These are phyloP conservation scores for Erucastrum elatum DNA, from an alignment of 345 rosid genomes.

Conservation along the genomic window DNA sequence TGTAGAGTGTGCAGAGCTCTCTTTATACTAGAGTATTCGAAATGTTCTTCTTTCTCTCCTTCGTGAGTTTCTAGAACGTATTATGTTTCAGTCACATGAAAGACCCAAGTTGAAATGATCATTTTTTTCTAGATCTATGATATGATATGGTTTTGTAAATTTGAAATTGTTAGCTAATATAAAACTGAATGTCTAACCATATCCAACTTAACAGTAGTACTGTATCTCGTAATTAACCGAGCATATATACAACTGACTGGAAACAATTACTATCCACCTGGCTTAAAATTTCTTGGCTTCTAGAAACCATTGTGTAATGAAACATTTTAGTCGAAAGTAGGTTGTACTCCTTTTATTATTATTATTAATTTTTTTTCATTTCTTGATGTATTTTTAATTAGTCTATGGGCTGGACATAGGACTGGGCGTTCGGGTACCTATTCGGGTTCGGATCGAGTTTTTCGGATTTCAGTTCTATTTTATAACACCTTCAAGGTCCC, in stretches of 20 bases:
- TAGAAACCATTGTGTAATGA: not conserved
- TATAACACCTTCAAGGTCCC: too few species aligned
- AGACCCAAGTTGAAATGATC: not conserved
- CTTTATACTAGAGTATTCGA: not conserved
- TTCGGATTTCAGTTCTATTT: too few species aligned
- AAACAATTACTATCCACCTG: not conserved
- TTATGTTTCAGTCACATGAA: not conserved
- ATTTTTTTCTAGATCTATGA: not conserved
- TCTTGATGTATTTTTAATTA: not conserved
- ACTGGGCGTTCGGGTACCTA: too few species aligned
- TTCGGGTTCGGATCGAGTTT: too few species aligned
- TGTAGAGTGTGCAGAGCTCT: not conserved
- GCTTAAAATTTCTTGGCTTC: not conserved
- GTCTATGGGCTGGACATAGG: not conserved
- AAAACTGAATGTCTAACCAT: not conserved
- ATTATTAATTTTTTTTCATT: not conserved
- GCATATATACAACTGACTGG: not conserved
- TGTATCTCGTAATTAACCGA: not conserved
- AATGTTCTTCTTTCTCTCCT: not conserved
- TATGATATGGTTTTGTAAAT: not conserved
- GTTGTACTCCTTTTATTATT: not conserved
- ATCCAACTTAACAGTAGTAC: not conserved
- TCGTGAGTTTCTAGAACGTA: not conserved
- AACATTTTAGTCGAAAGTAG: not conserved
- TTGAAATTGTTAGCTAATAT: not conserved